Evolutionary conservation across 306 rosid species (phyloP).

Genomic region (Quercus alba): DNA sequence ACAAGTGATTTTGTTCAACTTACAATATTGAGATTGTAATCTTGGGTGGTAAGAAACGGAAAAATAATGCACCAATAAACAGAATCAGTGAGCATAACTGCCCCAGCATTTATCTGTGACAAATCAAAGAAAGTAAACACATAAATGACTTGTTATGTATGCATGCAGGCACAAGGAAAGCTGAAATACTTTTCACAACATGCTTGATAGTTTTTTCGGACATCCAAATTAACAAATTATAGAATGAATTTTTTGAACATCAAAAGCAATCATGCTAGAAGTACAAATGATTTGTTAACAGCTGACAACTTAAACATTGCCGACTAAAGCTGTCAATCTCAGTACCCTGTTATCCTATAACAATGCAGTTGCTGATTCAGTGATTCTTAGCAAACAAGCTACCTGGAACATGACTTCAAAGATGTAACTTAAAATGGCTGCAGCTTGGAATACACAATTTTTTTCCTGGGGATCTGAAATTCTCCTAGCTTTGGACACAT

Average conservation of each 20-base stretch:
- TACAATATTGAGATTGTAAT: conserved; percentile 50
- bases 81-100: conserved; percentile 67
- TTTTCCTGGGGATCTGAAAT: conserved; percentile 20
- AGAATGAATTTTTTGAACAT: background rate
- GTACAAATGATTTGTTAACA: background rate
- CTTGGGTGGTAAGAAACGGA: conserved; percentile 63
- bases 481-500: conserved; percentile 12
- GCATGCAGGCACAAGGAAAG: background rate
- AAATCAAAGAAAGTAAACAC: conserved; percentile 15
- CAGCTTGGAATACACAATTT: conserved; percentile 12
- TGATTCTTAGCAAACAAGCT: background rate
- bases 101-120: conserved; percentile 64
- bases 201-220: background rate
- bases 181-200: conserved; percentile 4
- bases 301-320: background rate
- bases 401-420: conserved; percentile 62
- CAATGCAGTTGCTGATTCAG: background rate
- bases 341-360: background rate
- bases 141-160: conserved; percentile 14
- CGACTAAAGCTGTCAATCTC: background rate
- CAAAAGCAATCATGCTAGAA: conserved; percentile 6
- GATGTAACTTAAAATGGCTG: conserved; percentile 32
- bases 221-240: background rate
- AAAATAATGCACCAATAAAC: conserved; percentile 62
- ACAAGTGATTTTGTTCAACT: conserved; percentile 26